Evolutionary conservation across 371 early-diverging fungal species (phyloP).

Genomic region (Mortierella sp.): DNA sequence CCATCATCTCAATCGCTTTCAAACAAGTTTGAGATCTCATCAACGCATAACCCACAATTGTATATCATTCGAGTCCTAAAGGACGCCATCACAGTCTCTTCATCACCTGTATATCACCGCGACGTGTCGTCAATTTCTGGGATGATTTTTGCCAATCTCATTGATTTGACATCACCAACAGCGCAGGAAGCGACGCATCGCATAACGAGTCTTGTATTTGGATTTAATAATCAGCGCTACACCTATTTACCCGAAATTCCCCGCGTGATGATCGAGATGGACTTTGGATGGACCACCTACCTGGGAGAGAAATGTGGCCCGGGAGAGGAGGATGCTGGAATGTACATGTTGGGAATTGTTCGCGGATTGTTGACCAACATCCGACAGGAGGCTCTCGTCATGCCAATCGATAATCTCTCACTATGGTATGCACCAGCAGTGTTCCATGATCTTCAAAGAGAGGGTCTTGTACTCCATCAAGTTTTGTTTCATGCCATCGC

Average conservation of each 20-base stretch:
- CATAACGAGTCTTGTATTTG: constrained; percentile 43
- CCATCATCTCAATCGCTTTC: neutral
- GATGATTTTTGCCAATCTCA: constrained; percentile 55
- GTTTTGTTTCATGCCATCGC: constrained; percentile 62
- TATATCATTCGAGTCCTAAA: constrained; percentile 60
- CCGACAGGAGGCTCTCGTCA: constrained; percentile 61
- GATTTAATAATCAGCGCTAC: constrained; percentile 17
- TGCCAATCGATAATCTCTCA: constrained; percentile 41
- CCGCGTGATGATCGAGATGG: constrained; percentile 34
- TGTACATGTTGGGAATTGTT: constrained; percentile 65
- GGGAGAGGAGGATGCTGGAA: constrained; percentile 52
- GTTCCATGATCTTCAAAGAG: constrained; percentile 30
- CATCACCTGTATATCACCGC: constrained; percentile 60
- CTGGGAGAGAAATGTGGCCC: constrained; percentile 46
- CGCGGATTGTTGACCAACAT: constrained; percentile 68
- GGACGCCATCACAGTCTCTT: constrained; percentile 61
- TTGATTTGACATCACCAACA: constrained; percentile 45
- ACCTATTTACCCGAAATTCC: constrained; percentile 38
- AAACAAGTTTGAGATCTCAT: constrained; percentile 29
- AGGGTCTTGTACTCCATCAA: constrained; percentile 55
- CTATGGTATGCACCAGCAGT: constrained; percentile 56
- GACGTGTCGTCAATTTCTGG: constrained; percentile 53
- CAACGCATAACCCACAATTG: constrained; percentile 33
- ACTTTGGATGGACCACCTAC: constrained; percentile 53
- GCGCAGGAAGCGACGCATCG: constrained; percentile 33